Conservation (phyloP, 495 filamentous ascomycete genomes). For the Aspergillus bertholletiae region DNA sequence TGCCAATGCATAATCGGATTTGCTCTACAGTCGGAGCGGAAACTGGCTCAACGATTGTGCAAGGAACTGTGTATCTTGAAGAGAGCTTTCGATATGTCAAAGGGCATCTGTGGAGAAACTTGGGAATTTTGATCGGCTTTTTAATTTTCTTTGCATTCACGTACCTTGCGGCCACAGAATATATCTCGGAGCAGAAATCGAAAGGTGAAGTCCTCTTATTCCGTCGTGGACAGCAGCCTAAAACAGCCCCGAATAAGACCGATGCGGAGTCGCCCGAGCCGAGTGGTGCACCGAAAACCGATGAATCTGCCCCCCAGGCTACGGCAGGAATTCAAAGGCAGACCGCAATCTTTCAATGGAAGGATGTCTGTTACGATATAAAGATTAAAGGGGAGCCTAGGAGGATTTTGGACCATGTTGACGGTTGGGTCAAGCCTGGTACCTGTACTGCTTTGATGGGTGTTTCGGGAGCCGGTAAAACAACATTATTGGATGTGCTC, state of each 20-base stretch:
- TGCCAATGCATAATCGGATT: constrained; percentile 18
- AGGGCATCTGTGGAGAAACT: constrained; percentile 56
- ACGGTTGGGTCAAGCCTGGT: constrained; percentile 65
- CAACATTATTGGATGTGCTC: constrained; percentile 54
- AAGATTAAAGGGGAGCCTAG: constrained; percentile 48
- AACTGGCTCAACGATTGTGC: constrained; percentile 39
- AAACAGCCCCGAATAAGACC: not conserved
- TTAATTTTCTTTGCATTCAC: constrained; percentile 48
- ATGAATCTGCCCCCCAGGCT: not conserved
- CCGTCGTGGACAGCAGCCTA: constrained; percentile 19
- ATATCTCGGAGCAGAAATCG: constrained; percentile 24
- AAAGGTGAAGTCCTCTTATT: constrained; percentile 44
- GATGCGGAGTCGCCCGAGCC: not conserved
- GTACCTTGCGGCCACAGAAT: constrained; percentile 32
- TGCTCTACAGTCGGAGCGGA: constrained; percentile 48
- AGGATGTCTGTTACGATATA: constrained; percentile 64
- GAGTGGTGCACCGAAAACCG: not conserved
- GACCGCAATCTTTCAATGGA: constrained; percentile 64
- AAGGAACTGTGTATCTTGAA: constrained; percentile 43
- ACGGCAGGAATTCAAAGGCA: constrained; percentile 25
- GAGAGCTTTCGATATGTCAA: constrained; percentile 45
- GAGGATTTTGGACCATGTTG: constrained; percentile 53
- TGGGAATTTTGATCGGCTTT: constrained; percentile 50
- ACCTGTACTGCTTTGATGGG: constrained; percentile 62
- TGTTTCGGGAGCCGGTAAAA: constrained; percentile 58